phyloP scores from a whole-genome alignment of 441 rosid genomes.

The Euphorbia schlechtendalii region DNA sequence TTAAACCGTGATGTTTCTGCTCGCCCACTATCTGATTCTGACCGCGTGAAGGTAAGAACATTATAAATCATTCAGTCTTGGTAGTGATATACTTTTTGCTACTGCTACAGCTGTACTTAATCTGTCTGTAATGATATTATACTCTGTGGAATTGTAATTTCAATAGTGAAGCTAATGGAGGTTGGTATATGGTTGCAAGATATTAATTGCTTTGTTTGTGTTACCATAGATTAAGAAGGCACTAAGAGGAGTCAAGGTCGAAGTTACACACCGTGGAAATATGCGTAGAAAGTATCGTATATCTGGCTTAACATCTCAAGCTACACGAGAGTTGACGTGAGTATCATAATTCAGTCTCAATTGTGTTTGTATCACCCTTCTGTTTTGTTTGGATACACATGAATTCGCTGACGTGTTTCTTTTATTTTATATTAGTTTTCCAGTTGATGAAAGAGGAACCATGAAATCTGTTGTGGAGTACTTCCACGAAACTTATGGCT shows the following conservation, averaged over 20 bases:
- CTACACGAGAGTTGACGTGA: conserved; percentile 86
- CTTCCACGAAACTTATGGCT: conserved; percentile 74
- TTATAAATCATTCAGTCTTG: no score
- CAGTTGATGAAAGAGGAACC: conserved; percentile 85
- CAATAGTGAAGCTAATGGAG: not conserved
- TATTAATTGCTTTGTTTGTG: conserved; percentile 6
- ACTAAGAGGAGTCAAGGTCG: conserved; percentile 89
- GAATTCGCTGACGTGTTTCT: not conserved
- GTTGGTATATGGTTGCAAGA: not conserved
- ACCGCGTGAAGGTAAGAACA: conserved; percentile 46
- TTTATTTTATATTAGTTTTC: conserved; percentile 42
- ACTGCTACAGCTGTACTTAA: not conserved
- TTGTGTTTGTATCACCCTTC: not conserved
- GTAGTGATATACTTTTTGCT: no score
- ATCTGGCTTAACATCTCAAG: conserved; percentile 81
- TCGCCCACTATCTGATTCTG: conserved; percentile 81
- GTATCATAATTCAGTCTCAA: conserved; percentile 17
- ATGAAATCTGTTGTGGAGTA: conserved; percentile 88
- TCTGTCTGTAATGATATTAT: no score
- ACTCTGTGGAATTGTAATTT: not conserved
- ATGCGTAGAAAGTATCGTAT: conserved; percentile 96
- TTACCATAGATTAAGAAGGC: conserved; percentile 77
- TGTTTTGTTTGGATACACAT: not conserved
- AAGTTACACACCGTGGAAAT: conserved; percentile 91
- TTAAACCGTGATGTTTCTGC: conserved; percentile 51